Percentiles rank a stretch among this genome's conserved stretches.
These are phyloP conservation scores for Calonectria pseudoturangicola DNA, from an alignment of 2,329 filamentous ascomycete species.

Conservation along the genomic window DNA sequence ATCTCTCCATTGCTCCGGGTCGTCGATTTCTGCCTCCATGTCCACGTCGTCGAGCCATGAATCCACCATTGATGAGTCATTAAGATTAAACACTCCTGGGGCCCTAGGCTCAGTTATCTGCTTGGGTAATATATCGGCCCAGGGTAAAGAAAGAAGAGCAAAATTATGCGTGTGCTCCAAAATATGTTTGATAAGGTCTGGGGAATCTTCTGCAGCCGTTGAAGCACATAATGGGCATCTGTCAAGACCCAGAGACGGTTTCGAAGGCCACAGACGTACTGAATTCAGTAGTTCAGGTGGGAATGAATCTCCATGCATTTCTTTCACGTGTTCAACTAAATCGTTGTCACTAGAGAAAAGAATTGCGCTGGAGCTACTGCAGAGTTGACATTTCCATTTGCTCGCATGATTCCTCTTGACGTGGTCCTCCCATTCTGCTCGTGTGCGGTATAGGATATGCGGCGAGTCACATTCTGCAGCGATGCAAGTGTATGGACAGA, in stretches of 20 bases:
- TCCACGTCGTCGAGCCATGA: neutral
- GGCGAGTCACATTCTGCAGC: constrained; percentile 36
- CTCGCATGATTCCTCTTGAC: constrained; percentile 29
- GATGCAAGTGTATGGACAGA: constrained; percentile 45
- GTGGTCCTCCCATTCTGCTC: constrained; percentile 30
- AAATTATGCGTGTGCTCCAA: constrained; percentile 23
- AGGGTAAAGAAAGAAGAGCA: constrained; percentile 27
- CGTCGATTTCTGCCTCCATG: neutral
- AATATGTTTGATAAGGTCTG: constrained; percentile 14
- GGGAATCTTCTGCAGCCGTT: neutral
- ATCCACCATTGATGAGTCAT: neutral
- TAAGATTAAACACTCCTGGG: too few relatives aligned
- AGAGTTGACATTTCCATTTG: constrained; percentile 37
- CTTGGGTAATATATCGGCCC: constrained; percentile 13
- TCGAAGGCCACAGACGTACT: constrained; percentile 25
- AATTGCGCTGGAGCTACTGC: neutral
- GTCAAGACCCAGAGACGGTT: constrained; percentile 9
- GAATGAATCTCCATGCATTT: constrained; percentile 12
- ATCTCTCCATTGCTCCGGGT: neutral
- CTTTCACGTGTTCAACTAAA: constrained; percentile 20
- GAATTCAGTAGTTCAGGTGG: constrained; percentile 3
- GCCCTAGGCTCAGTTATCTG: neutral
- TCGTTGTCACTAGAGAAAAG: constrained; percentile 10
- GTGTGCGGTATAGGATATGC: constrained; percentile 27
- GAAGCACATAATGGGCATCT: constrained; percentile 16